These are phyloP conservation scores for Aspergillus flavus DNA, from an alignment of 2,329 filamentous ascomycete genomes.

Conservation along the genomic window DNA sequence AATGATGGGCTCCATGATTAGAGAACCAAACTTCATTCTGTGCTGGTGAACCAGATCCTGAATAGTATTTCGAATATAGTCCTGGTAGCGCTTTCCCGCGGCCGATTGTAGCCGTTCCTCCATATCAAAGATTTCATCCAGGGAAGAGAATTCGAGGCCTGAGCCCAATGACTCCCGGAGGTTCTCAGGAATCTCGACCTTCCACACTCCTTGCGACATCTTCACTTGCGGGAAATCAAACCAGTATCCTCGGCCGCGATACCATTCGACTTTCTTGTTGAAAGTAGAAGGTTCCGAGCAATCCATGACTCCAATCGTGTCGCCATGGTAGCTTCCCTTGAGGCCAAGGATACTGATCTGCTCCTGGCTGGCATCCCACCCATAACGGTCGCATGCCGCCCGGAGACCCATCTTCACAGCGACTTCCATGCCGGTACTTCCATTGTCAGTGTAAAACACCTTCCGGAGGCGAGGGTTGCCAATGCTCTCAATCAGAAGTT, in stretches of 20 bases:
- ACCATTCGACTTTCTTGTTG: constrained; percentile 87
- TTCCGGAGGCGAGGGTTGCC: constrained; percentile 67
- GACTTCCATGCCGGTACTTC: constrained; percentile 81
- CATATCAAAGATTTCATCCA: constrained; percentile 65
- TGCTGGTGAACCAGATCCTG: constrained; percentile 54
- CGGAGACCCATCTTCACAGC: constrained; percentile 83
- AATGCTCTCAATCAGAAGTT: constrained; percentile 62
- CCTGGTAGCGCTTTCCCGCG: constrained; percentile 57
- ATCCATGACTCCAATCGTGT: constrained; percentile 88
- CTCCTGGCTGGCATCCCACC: constrained; percentile 61
- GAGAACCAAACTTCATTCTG: constrained; percentile 70
- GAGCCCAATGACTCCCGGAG: constrained; percentile 52
- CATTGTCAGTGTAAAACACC: constrained; percentile 83
- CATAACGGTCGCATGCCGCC: constrained; percentile 67
- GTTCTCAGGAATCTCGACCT: constrained; percentile 58
- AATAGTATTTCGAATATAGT: constrained; percentile 61
- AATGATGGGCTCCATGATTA: constrained; percentile 79
- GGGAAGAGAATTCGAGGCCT: constrained; percentile 48
- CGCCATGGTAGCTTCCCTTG: constrained; percentile 81
- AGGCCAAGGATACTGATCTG: constrained; percentile 71
- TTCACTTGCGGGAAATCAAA: constrained; percentile 75
- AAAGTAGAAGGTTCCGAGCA: constrained; percentile 74
- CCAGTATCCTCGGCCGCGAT: constrained; percentile 76
- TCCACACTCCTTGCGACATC: constrained; percentile 68
- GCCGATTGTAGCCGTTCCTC: constrained; percentile 49